Conservation (phyloP, 2,329 filamentous ascomycete species). For the Cladosporium austrohemisphaericum region DNA sequence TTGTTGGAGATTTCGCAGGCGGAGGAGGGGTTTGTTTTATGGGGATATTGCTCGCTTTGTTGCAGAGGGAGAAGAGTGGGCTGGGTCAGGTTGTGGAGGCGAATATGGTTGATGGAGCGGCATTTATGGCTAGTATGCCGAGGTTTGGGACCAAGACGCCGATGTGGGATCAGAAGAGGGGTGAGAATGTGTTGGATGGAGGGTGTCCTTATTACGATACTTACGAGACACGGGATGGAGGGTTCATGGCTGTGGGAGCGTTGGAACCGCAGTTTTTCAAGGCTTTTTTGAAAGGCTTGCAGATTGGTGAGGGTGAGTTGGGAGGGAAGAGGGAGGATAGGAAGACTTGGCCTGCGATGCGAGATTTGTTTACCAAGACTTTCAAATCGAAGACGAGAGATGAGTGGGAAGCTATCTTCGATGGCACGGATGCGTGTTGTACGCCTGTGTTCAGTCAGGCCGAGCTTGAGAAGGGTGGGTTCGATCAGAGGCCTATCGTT, state of each 20-base stretch:
- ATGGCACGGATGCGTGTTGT: slow-evolving; percentile 87
- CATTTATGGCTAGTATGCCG: slow-evolving; percentile 75
- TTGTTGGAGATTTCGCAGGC: slow-evolving; percentile 87
- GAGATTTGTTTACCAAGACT: slow-evolving; percentile 53
- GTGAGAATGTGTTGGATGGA: slow-evolving; percentile 75
- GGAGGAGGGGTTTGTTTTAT: slow-evolving; percentile 79
- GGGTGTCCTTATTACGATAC: slow-evolving; percentile 86
- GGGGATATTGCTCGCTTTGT: slow-evolving; percentile 75
- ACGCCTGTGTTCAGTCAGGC: slow-evolving; percentile 76
- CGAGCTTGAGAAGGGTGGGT: slow-evolving; percentile 63
- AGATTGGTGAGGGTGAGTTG: slow-evolving; percentile 46
- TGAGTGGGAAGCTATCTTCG: slow-evolving; percentile 84
- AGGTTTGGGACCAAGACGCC: slow-evolving; percentile 62
- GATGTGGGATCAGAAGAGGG: slow-evolving; percentile 61
- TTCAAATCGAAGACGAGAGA: slow-evolving; percentile 68
- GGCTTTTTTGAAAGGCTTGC: slow-evolving; percentile 63
- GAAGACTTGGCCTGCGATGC: slow-evolving; percentile 64
- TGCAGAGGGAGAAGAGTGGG: slow-evolving; percentile 62
- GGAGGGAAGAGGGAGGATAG: slow-evolving; percentile 55
- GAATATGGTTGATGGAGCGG: slow-evolving; percentile 91
- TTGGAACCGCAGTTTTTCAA: slow-evolving; percentile 83
- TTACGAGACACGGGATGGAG: slow-evolving; percentile 76
- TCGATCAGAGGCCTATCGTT: slow-evolving; percentile 68
- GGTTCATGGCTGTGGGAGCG: slow-evolving; percentile 81
- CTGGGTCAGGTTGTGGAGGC: slow-evolving; percentile 86